Conservation (phyloP, 768 basidiomycete species). For the Crucibulum laeve region DNA sequence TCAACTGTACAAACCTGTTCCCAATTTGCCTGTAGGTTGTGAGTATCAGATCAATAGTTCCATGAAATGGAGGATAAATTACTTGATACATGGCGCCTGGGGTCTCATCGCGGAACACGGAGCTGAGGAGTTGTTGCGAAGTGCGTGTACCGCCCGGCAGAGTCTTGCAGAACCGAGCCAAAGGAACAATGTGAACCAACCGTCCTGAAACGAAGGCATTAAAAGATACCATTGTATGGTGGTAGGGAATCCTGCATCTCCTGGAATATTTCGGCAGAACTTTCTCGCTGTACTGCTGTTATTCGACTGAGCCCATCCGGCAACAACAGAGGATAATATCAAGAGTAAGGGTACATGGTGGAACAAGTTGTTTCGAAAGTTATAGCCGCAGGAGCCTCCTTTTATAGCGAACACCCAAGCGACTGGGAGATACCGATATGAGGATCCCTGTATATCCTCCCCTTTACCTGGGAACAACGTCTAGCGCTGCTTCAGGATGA, state of each 20-base stretch:
- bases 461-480: too few relatives aligned
- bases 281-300: too few relatives aligned
- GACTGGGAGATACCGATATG: too few relatives aligned
- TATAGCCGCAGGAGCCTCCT: too few relatives aligned
- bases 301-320: too few relatives aligned
- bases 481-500: too few relatives aligned
- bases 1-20: constrained; percentile 6
- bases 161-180: constrained; percentile 14
- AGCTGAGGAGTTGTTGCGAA: constrained; percentile 10
- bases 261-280: constrained; percentile 19
- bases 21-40: constrained; percentile 7
- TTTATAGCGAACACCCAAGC: too few relatives aligned
- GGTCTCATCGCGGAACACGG: constrained; percentile 11
- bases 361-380: too few relatives aligned
- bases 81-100: constrained; percentile 17
- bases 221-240: constrained; percentile 12
- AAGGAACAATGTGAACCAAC: constrained; percentile 16
- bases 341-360: too few relatives aligned
- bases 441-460: too few relatives aligned
- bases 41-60: background rate
- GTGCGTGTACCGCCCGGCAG: constrained; percentile 6
- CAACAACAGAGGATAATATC: too few relatives aligned
- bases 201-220: constrained; percentile 17
- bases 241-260: constrained; percentile 14
- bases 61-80: background rate